Conservation (phyloP, 2,329 filamentous ascomycete species). For the Fusarium staphyleae region DNA sequence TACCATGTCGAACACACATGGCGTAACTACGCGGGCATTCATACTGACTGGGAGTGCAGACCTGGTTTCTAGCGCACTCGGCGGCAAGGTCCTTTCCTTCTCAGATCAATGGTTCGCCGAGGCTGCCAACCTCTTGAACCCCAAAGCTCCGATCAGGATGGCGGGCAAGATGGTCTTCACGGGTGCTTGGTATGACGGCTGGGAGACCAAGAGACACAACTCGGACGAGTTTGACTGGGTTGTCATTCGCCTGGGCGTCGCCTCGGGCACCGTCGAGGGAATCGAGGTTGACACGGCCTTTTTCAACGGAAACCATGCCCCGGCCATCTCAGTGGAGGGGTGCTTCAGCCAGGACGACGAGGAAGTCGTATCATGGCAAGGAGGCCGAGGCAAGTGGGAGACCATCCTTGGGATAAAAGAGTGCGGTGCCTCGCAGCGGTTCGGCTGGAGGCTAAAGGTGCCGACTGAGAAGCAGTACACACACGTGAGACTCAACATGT, state of each 20-base stretch:
- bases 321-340: slow-evolving; percentile 79
- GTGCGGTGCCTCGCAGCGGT: slow-evolving; percentile 76
- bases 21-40: not conserved
- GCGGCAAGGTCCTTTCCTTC: slow-evolving; percentile 69
- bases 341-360: slow-evolving; percentile 71
- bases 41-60: slow-evolving; percentile 50
- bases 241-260: slow-evolving; percentile 69
- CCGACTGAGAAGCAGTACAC: slow-evolving; percentile 74
- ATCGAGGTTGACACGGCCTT: slow-evolving; percentile 82
- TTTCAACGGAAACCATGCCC: slow-evolving; percentile 84
- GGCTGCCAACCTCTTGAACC: slow-evolving; percentile 68
- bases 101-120: slow-evolving; percentile 75
- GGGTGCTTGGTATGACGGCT: slow-evolving; percentile 75
- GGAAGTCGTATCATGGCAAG: slow-evolving; percentile 69
- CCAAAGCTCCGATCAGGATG: slow-evolving; percentile 67
- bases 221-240: slow-evolving; percentile 70
- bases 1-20: not conserved
- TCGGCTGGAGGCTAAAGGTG: slow-evolving; percentile 71
- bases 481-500: slow-evolving; percentile 83
- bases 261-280: slow-evolving; percentile 75
- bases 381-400: slow-evolving; percentile 70
- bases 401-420: slow-evolving; percentile 73
- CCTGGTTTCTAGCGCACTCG: slow-evolving; percentile 66
- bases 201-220: slow-evolving; percentile 74
- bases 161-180: slow-evolving; percentile 73